Conservation (phyloP, 495 filamentous ascomycete species). For the Neurospora intermedia region DNA sequence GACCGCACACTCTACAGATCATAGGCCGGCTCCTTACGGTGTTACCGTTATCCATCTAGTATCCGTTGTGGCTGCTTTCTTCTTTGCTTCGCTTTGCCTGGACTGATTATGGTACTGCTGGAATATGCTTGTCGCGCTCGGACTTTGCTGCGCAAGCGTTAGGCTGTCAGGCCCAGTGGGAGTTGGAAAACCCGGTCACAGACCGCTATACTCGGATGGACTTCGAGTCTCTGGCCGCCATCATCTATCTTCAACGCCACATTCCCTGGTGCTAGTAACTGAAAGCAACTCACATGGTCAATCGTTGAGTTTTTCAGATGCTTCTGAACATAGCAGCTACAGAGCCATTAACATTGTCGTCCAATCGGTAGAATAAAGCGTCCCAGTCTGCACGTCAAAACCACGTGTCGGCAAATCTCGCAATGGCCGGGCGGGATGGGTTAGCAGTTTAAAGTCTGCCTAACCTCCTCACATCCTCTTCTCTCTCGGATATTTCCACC, state of each 20-base stretch:
- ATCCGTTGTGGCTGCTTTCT: background rate
- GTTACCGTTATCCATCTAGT: background rate
- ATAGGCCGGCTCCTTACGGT: background rate
- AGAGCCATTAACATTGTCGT: conserved; percentile 9
- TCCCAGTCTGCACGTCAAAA: conserved; percentile 6
- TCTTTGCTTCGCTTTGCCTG: background rate
- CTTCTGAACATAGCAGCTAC: background rate
- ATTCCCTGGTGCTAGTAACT: conserved; percentile 4
- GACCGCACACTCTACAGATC: background rate
- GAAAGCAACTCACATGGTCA: conserved; percentile 13
- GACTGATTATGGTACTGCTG: background rate
- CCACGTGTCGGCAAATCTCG: conserved; percentile 18
- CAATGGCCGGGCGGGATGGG: background rate
- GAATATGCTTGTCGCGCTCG: background rate
- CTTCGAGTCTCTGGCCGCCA: conserved; percentile 3
- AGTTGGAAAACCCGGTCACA: conserved; percentile 21
- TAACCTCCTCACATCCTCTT: background rate
- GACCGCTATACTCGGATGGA: conserved; percentile 5
- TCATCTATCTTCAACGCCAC: conserved; percentile 24
- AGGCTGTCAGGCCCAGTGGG: conserved; percentile 13
- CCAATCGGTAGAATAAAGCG: conserved; percentile 14
- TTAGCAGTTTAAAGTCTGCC: conserved; percentile 3
- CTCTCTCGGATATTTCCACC: conserved; percentile 4
- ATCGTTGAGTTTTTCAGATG: conserved; percentile 4
- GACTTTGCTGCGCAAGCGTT: background rate